Conservation (phyloP, 2,329 filamentous ascomycete genomes). For the Diplodia seriata region DNA sequence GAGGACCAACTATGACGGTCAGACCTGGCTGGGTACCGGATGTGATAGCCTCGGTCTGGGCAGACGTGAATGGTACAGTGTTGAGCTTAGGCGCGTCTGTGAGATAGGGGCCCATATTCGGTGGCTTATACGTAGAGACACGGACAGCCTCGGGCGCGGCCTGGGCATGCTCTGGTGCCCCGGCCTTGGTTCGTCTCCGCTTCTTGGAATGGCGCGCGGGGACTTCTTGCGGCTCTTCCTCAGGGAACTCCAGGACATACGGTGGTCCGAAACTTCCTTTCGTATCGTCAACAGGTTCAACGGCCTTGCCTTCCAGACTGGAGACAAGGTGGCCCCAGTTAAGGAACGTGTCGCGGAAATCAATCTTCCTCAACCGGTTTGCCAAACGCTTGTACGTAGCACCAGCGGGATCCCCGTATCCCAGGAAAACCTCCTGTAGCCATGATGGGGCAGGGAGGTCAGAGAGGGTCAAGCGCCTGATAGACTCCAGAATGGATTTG, state of each 20-base stretch:
- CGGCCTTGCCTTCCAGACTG: constrained; percentile 83
- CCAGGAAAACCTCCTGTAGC: constrained; percentile 97
- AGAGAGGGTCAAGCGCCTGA: constrained; percentile 82
- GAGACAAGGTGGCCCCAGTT: constrained; percentile 94
- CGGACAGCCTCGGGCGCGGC: constrained; percentile 71
- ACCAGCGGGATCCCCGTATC: constrained; percentile 89
- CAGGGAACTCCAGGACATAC: constrained; percentile 75
- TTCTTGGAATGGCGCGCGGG: constrained; percentile 60
- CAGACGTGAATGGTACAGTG: constrained; percentile 83
- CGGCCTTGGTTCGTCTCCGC: constrained; percentile 56
- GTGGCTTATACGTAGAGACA: constrained; percentile 88
- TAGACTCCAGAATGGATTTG: constrained; percentile 89
- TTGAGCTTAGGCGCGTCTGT: constrained; percentile 84
- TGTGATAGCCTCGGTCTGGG: constrained; percentile 89
- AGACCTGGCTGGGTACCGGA: constrained; percentile 94
- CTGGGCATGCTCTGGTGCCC: constrained; percentile 57
- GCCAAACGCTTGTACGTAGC: constrained; percentile 84
- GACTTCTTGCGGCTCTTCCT: constrained; percentile 43
- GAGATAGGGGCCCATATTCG: constrained; percentile 88
- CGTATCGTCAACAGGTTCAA: constrained; percentile 78
- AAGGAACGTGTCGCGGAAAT: constrained; percentile 93
- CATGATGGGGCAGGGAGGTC: constrained; percentile 86
- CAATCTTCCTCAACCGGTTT: constrained; percentile 78
- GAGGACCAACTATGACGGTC: constrained; percentile 91
- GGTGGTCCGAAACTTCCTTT: constrained; percentile 81